phyloP scores from a whole-genome alignment of 1,284 basidiomycete species.

The Ceratobasidium sp. region DNA sequence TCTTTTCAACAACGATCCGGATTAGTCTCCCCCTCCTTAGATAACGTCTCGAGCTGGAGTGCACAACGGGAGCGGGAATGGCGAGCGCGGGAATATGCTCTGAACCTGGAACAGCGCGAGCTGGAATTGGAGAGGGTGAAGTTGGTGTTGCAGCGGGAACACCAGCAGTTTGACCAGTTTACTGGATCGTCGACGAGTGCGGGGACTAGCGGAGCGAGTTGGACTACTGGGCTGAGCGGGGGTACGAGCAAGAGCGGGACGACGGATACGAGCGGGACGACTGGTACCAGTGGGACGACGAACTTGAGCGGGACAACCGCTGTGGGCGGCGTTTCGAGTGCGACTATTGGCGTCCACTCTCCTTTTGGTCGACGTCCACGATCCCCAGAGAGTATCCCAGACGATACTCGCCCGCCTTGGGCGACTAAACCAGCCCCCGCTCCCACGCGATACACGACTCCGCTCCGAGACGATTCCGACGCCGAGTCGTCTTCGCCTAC shows the following conservation, averaged over 20 bases:
- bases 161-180: slow-evolving; percentile 27
- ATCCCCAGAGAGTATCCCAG: slow-evolving; percentile 39
- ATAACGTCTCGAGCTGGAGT: slow-evolving; percentile 61
- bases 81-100: slow-evolving; percentile 70
- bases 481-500: slow-evolving; percentile 54
- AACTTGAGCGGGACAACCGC: slow-evolving; percentile 40
- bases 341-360: slow-evolving; percentile 7
- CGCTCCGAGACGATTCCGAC: slow-evolving; percentile 51
- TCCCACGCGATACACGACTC: slow-evolving; percentile 53
- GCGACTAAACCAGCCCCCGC: slow-evolving; percentile 57
- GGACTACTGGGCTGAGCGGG: slow-evolving; percentile 53
- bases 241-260: slow-evolving; percentile 24
- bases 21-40: slow-evolving; percentile 24
- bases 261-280: slow-evolving; percentile 10
- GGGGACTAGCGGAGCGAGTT: slow-evolving; percentile 41
- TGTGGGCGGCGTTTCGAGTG: slow-evolving; percentile 19
- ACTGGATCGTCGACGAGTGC: slow-evolving; percentile 29
- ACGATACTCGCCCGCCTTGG: slow-evolving; percentile 36
- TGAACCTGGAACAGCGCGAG: slow-evolving; percentile 66
- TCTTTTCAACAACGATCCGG: neutral
- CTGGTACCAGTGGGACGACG: too few relatives aligned
- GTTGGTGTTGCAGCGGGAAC: slow-evolving; percentile 51
- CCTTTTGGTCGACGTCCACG: slow-evolving; percentile 40
- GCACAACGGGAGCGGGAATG: slow-evolving; percentile 65
- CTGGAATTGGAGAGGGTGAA: slow-evolving; percentile 67